Percentiles rank a stretch among this genome's conserved stretches.
These are phyloP conservation scores for Knufia fluminis DNA, from an alignment of 2,329 filamentous ascomycete species.

Conservation along the genomic window DNA sequence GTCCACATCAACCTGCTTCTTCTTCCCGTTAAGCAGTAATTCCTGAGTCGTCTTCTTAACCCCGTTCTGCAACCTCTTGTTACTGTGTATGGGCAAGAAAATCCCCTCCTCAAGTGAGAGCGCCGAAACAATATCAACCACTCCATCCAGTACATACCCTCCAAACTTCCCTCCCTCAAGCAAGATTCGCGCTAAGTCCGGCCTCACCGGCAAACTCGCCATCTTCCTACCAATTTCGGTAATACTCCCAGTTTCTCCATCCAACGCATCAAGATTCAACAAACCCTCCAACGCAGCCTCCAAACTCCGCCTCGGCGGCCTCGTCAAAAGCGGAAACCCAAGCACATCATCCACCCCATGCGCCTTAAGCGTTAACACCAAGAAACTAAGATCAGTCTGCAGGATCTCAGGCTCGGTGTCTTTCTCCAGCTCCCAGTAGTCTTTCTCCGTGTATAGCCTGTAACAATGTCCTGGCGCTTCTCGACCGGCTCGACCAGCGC, in stretches of 20 bases:
- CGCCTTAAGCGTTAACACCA: slow-evolving; percentile 87
- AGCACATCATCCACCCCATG: slow-evolving; percentile 74
- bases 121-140: slow-evolving; percentile 70
- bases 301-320: slow-evolving; percentile 65
- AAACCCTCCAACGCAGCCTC: slow-evolving; percentile 76
- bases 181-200: slow-evolving; percentile 70
- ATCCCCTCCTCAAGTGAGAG: slow-evolving; percentile 54
- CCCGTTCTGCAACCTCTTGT: slow-evolving; percentile 35
- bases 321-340: slow-evolving; percentile 75
- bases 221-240: slow-evolving; percentile 67
- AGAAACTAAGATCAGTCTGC: slow-evolving; percentile 76
- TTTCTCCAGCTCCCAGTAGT: slow-evolving; percentile 61
- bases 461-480: slow-evolving; percentile 87
- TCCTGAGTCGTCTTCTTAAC: not conserved
- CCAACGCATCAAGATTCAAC: slow-evolving; percentile 66
- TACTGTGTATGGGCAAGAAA: slow-evolving; percentile 51
- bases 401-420: slow-evolving; percentile 81
- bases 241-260: slow-evolving; percentile 57
- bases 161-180: slow-evolving; percentile 65
- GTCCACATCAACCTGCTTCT: not conserved
- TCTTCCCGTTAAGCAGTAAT: slow-evolving; percentile 1
- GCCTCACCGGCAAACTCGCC: slow-evolving; percentile 72
- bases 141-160: slow-evolving; percentile 65
- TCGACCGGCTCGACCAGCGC: slow-evolving; percentile 83
- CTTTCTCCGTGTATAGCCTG: slow-evolving; percentile 73